phyloP scores from a whole-genome alignment of 2,329 filamentous ascomycete species.

The Shiraia bambusicola region DNA sequence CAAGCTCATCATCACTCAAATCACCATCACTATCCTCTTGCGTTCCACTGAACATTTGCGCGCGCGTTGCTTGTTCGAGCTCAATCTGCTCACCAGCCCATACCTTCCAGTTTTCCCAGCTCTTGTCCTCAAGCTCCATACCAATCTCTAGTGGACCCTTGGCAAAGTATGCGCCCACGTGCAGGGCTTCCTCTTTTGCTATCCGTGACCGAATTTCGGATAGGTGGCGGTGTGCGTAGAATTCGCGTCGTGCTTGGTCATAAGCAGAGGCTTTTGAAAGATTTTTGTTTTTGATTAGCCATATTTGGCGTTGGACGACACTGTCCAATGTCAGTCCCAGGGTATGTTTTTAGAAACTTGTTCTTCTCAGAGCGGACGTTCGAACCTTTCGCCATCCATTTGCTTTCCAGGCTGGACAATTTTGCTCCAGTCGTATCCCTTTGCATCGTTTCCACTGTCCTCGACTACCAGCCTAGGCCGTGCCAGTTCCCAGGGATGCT shows the following conservation, averaged over 20 bases:
- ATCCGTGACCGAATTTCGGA: conserved; percentile 82
- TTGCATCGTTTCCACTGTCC: conserved; percentile 77
- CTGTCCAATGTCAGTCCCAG: conserved; percentile 49
- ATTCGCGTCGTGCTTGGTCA: conserved; percentile 83
- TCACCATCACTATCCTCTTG: conserved; percentile 33
- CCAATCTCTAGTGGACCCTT: conserved; percentile 72
- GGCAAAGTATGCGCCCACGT: conserved; percentile 87
- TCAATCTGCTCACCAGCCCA: conserved; percentile 67
- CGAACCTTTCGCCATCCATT: conserved; percentile 80
- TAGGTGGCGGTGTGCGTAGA: conserved; percentile 79
- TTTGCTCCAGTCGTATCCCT: conserved; percentile 76
- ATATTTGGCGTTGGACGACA: conserved; percentile 88
- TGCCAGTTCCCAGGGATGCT: conserved; percentile 97
- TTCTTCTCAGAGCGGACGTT: no score
- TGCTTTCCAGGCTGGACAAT: conserved; percentile 73
- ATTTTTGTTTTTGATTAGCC: conserved; percentile 63
- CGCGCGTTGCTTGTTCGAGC: conserved; percentile 50
- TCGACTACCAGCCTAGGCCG: conserved; percentile 84
- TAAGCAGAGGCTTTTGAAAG: conserved; percentile 72
- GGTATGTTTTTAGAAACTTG: neutral
- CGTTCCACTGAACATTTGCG: conserved; percentile 43
- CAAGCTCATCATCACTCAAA: conserved; percentile 26
- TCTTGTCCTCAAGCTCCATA: conserved; percentile 76
- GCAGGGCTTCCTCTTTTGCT: conserved; percentile 81
- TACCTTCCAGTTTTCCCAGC: conserved; percentile 80